These are phyloP conservation scores for Leucoagaricus sp. DNA, from an alignment of 1,284 basidiomycete species.

Conservation along the genomic window DNA sequence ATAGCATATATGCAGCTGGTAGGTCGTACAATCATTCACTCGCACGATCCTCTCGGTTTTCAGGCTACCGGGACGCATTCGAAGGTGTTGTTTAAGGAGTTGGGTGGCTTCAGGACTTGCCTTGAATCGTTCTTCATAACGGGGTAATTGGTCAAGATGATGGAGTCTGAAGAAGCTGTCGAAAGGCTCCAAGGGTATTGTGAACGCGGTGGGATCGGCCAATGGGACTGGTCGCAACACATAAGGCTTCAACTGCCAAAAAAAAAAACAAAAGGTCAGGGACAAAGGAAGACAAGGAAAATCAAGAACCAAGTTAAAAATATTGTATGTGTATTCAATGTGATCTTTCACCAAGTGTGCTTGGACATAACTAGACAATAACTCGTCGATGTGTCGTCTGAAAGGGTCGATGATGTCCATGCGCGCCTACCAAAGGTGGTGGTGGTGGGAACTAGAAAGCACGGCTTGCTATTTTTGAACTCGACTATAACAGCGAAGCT, in stretches of 20 bases:
- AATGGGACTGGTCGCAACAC: slow-evolving; percentile 13
- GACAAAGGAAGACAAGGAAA: background rate
- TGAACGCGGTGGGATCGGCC: slow-evolving; percentile 13
- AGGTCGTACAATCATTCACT: background rate
- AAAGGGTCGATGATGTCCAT: background rate
- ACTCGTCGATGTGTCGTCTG: slow-evolving; percentile 9
- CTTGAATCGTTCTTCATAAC: slow-evolving; percentile 12
- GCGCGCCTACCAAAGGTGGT: background rate
- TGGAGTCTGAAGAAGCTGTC: slow-evolving; percentile 8
- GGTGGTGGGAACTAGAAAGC: too few relatives aligned
- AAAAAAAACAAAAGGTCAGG: background rate
- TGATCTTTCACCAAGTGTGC: slow-evolving; percentile 16
- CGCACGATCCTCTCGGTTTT: slow-evolving; percentile 2
- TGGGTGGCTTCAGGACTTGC: slow-evolving; percentile 1
- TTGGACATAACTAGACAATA: slow-evolving; percentile 15
- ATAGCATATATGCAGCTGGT: background rate
- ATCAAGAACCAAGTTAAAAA: slow-evolving; percentile 7
- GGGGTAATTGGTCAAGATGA: slow-evolving; percentile 1
- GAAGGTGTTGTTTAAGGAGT: slow-evolving; percentile 11
- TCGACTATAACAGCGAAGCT: too few relatives aligned
- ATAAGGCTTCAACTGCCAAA: background rate
- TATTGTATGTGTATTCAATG: slow-evolving; percentile 9
- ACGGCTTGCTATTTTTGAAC: too few relatives aligned
- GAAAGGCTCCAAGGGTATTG: slow-evolving; percentile 15
- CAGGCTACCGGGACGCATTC: background rate